phyloP scores from a whole-genome alignment of 2,329 filamentous ascomycete genomes.

The Didymella exigua region DNA sequence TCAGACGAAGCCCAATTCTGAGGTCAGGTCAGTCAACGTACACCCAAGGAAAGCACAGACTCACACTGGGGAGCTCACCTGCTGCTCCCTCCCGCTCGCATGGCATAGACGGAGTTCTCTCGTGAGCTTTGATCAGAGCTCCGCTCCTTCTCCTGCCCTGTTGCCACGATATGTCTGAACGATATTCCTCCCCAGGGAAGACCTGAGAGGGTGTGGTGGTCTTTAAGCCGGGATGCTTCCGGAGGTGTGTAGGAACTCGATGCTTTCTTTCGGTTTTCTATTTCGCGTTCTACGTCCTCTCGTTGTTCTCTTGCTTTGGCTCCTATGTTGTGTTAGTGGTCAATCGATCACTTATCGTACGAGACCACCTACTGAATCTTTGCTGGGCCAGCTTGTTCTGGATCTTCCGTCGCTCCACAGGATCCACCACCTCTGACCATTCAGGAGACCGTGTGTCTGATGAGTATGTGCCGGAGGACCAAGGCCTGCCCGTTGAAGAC shows the following conservation, averaged over 20 bases:
- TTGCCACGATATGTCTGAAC: conserved; percentile 59
- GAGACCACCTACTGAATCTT: conserved; percentile 68
- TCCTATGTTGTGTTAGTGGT: conserved; percentile 54
- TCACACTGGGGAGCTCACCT: conserved; percentile 46
- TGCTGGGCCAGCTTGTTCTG: conserved; percentile 78
- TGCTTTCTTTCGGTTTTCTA: conserved; percentile 67
- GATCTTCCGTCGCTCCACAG: conserved; percentile 72
- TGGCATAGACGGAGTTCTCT: conserved; percentile 48
- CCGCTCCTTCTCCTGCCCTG: conserved; percentile 53
- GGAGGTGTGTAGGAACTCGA: conserved; percentile 68
- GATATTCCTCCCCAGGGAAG: conserved; percentile 75
- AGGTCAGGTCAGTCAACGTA: conserved; percentile 27
- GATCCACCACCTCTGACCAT: conserved; percentile 73
- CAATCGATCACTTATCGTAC: too few species aligned
- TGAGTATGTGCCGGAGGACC: conserved; percentile 22
- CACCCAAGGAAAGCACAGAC: conserved; percentile 24
- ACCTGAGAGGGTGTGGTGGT: conserved; percentile 64
- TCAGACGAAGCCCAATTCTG: conserved; percentile 49
- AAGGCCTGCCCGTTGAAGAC: conserved; percentile 24
- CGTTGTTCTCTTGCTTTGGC: conserved; percentile 72
- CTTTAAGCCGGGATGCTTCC: conserved; percentile 60
- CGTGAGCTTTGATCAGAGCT: conserved; percentile 50
- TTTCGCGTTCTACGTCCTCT: conserved; percentile 68
- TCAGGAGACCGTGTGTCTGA: conserved; percentile 55
- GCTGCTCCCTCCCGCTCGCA: conserved; percentile 46